Evolutionary conservation across 2,329 filamentous ascomycete genomes (phyloP).

Genomic region (Acrocalymma vagum): DNA sequence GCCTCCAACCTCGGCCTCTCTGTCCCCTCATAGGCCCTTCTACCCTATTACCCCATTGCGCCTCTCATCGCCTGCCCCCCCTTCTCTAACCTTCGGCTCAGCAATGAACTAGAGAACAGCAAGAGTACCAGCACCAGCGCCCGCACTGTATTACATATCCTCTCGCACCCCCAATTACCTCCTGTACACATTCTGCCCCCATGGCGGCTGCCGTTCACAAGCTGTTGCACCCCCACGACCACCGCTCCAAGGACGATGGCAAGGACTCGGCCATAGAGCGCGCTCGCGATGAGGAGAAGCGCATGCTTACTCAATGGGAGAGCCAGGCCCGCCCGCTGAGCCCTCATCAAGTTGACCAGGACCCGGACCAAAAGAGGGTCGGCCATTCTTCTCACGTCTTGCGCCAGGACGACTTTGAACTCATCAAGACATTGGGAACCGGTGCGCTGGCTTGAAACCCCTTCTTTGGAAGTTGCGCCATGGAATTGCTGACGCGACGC

Average conservation of each 20-base stretch:
- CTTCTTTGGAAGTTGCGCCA: too few relatives aligned
- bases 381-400: constrained; percentile 57
- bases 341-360: constrained; percentile 52
- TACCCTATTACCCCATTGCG: constrained; percentile 10
- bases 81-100: too few relatives aligned
- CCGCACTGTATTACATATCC: constrained; percentile 18
- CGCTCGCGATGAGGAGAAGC: constrained; percentile 58
- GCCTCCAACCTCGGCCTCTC: constrained; percentile 25
- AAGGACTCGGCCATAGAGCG: constrained; percentile 45
- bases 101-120: constrained; percentile 13
- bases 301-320: constrained; percentile 56
- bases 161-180: constrained; percentile 20
- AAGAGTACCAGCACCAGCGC: constrained; percentile 10
- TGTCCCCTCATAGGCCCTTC: constrained; percentile 23
- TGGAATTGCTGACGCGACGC: constrained; percentile 27
- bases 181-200: constrained; percentile 23
- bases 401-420: constrained; percentile 70
- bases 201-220: constrained; percentile 49
- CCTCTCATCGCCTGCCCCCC: neutral
- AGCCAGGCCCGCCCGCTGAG: constrained; percentile 53
- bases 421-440: constrained; percentile 79
- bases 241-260: constrained; percentile 41
- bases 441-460: too few relatives aligned
- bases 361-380: constrained; percentile 54
- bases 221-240: constrained; percentile 45